Percentiles rank a stretch among this genome's conserved stretches.
phyloP scores from a whole-genome alignment of 1,284 basidiomycete genomes.

The Amylostereum chailletii region DNA sequence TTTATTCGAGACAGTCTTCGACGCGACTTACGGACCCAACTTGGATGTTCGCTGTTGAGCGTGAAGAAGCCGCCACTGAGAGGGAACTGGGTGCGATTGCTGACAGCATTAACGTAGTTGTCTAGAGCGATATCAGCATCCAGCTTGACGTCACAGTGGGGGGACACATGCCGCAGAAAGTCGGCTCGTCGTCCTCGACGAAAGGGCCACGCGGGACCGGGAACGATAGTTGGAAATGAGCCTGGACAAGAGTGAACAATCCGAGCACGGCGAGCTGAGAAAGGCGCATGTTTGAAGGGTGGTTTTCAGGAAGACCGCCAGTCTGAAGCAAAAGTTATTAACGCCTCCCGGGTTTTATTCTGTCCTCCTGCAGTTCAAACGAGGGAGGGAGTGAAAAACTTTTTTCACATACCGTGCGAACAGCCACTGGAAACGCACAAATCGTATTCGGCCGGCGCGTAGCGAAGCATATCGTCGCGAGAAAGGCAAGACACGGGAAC shows the following conservation, averaged over 20 bases:
- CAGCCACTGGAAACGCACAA: too few relatives aligned
- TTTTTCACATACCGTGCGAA: slow-evolving; percentile 18
- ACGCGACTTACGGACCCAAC: slow-evolving; percentile 39
- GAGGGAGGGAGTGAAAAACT: slow-evolving; percentile 17
- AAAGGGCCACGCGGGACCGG: slow-evolving; percentile 55
- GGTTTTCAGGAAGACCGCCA: neutral
- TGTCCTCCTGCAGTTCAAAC: neutral
- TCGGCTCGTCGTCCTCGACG: slow-evolving; percentile 46
- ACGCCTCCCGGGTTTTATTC: neutral
- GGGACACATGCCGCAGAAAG: slow-evolving; percentile 39
- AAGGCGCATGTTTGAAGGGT: slow-evolving; percentile 22
- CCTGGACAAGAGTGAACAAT: slow-evolving; percentile 34
- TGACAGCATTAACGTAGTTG: slow-evolving; percentile 34
- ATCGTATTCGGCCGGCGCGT: too few relatives aligned
- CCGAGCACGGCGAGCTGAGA: slow-evolving; percentile 17
- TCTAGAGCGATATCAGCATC: slow-evolving; percentile 25
- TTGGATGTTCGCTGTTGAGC: slow-evolving; percentile 50
- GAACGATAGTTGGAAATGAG: slow-evolving; percentile 66
- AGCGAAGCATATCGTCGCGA: too few relatives aligned
- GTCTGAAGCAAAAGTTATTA: neutral
- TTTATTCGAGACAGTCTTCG: too few relatives aligned
- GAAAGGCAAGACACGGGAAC: too few relatives aligned
- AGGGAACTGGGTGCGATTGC: slow-evolving; percentile 55
- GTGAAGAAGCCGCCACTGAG: slow-evolving; percentile 44
- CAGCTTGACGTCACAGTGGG: neutral